Evolutionary conservation across 2,329 filamentous ascomycete genomes (phyloP), one percentile per base, ranked within the genome.

Genomic region (Exophiala spinifera): DNA sequence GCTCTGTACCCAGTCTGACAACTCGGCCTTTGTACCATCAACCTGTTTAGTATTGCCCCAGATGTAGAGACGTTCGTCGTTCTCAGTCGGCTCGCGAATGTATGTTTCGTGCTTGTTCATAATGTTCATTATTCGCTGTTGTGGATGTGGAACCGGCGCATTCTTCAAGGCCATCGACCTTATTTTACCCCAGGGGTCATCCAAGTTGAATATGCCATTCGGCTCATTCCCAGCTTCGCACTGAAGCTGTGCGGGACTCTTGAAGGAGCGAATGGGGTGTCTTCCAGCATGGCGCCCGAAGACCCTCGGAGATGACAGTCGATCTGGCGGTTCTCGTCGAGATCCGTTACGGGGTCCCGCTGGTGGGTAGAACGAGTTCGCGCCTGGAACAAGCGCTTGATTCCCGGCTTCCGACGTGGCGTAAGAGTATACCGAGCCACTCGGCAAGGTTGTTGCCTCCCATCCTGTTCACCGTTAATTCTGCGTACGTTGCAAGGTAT

Each of bases 1-100:
- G 42, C 56, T 34, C n/a, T 58, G 49, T 33, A 60, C 55, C 50
- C 53, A 63, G n/a, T 49, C 20, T 11, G 23, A 39, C 23, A 63
- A 37, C 14, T 47, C 49, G 11, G 20, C 47, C 17, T 50, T 55
- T 4, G 62, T 57, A 4, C 46, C 51, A 11, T 50, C 49, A 23
- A 57, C 53, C 25, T 57, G 43, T 21, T 59, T 49, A 13, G 36
- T 37, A 20, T 40, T 37, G 4, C 62, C 62, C 62, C 62, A 64
- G 17, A 64, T 61, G 25, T 58, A 37, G 15, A 62, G 46, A 25
- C 46, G 45, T 3, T 44, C 42, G 13, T 54, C 46, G 4, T 53
- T 36, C 8, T 51, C 49, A 1, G 46, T 49, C 15, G 58, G 60
- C 25, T 55, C 50, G 28, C 34, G 48, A 39, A 64, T 53, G 51